Evolutionary conservation across 2,329 filamentous ascomycete genomes (phyloP), one percentile per base, ranked within the genome.

Genomic region (Neonectria punicea): DNA sequence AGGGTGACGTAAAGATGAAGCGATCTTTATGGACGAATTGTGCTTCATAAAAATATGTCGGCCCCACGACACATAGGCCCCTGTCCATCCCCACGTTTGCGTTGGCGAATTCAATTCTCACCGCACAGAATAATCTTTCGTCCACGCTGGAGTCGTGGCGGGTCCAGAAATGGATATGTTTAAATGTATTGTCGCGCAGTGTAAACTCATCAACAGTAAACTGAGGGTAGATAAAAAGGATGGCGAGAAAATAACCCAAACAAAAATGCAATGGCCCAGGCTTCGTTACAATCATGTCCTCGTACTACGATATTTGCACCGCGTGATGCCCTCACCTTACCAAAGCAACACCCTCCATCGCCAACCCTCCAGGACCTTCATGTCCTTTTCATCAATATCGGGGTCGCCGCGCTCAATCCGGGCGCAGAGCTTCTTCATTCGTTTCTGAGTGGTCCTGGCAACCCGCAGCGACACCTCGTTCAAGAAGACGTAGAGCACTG

Each of bases 391-490:
- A 2, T 77, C 77, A 4, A 88, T 65, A 32, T 81, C 79, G 7
- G 81, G 76, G 30, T 84, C 79, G 5, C 84, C 84, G 1, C 79
- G 73, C 73, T 87, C 84, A 16, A 88, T 78, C 70, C 83, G 82
- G 25, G 77, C 73, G 30, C 78, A 76, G 8, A 89, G 79, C 51
- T 80, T 80, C 77, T 82, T 85, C 53, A 88, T 71, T 30, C 86
- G 78, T 74, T 83, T 85, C 32, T 81, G 79, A 18, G 87, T 75
- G 4, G 86, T 88, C 71, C 80, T 81, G 11, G 85, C 85, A 4
- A 87, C 85, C 5, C 86, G 82, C 51, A 89, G 73, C 57, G 84
- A 81, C 20, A 89, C 86, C 74, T 89, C 87, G 72, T 86, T 87
- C 70, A 84, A 82, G 67, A 89, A 89, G 13, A 89, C 82, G 73